Evolutionary conservation across 768 basidiomycete genomes (phyloP), one percentile per base, ranked within the genome.

Genomic region (Leccinum ochraceum): DNA sequence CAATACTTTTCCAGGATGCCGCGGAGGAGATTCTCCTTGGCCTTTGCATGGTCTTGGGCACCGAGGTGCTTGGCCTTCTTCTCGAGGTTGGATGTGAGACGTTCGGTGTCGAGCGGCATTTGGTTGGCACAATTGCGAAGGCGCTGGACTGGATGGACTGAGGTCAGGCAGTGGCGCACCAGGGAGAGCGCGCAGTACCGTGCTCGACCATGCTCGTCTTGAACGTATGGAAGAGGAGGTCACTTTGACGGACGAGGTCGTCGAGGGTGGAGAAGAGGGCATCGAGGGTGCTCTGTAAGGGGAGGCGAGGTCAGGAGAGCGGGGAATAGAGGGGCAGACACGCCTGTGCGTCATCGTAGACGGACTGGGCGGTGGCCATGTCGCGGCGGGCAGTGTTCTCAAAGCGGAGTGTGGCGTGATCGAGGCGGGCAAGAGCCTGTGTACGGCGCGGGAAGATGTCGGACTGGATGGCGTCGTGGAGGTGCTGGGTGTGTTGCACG

Each of bases 101-200:
- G 78, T 66, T 89, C 88, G 34, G 83, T 70, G 50, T 80, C 78
- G 32, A 67, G 76, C 5, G 86, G 85, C n/a, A 82, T 66, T 22
- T 75, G 78, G 61, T 79, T 76, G 34, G 84, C 63, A 26, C 69
- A 68, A 26, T 75, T 75, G 20, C 78, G 69, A 1, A 80, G 77
- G 20, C 77, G 80, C 8, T 77, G 77, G 34, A 80, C 86, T 86
- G 64, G n/a, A 42, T 39, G 56, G 13, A 37, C 63, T 37, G 60
- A 59, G 30, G 60, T 57, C 17, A 65, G 62, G 49, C 39, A 34
- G 26, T 32, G 59, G 49, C 24, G 57, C 53, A 30, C 26, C 22
- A 28, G 20, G 37, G 60, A 50, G 37, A 49, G 20, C 56, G 42
- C 26, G 32, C 71, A 44, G 59, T 77, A 89, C 87, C 81, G 63